Base-by-base conservation (phyloP, 2,329 filamentous ascomycete species). In the Eutypa lata region DNA sequence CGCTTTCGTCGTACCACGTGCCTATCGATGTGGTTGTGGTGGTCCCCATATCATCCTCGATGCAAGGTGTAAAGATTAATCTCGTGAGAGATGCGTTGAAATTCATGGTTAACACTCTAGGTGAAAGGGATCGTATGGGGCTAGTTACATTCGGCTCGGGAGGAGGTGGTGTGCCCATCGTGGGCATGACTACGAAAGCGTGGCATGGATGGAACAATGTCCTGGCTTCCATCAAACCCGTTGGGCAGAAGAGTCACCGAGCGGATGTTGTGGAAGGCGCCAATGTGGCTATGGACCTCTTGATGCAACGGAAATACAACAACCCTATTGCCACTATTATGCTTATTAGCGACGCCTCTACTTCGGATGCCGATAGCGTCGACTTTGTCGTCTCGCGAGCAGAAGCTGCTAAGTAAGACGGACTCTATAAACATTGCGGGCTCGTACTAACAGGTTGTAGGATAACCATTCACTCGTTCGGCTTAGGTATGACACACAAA, bases 41-140 rank as follows among this genome's bases (percentile, higher is more conserved):
- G 21, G 92, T 99, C 33, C 94, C 94, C 0, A 91, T 99, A 6
- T 97, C 94, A 0, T 96, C 93, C 1, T 97, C 94, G 0, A 99
- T 97, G 93, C 94, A 97, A 71, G 94, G 94, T n/a, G 83, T 99
- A 55, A 99, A 99, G 75, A 97, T 97, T 67, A 96, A 93, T 56
- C 79, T 99, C 1, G 84, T 99, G 14, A 87, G 91, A 42, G 94
- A 99, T 71, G 89, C 93, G 0, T 79, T 99, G 35, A 90, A 89
- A 54, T 99, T 97, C 69, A 87, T 99, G 71, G 90, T 99, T 2
- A 82, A 88, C 61, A 93, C 85, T 47, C 83, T 99, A 1, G 94
- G 94, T 31, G 91, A 97, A 61, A 84, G 91, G 50, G 94, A 99
- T 69, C 89, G 94, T 44, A 96, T 99, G 93, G 94, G 94, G 6